Percentiles rank a stretch among this genome's conserved stretches.
Evolutionary conservation across 2,329 filamentous ascomycete species (phyloP).

Genomic region (Colletotrichum endophyticum): DNA sequence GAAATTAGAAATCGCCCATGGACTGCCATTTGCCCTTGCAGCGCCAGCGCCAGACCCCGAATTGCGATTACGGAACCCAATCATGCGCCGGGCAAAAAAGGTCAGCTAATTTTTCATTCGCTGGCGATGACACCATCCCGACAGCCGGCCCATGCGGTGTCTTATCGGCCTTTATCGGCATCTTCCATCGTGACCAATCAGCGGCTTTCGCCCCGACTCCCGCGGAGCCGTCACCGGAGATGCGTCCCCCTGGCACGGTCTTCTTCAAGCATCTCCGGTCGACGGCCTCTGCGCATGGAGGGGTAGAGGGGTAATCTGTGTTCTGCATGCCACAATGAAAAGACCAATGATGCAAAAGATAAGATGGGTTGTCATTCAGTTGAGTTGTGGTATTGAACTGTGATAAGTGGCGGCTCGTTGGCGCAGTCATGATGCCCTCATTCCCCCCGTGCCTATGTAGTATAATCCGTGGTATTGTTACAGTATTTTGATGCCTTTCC

Average conservation of each 20-base stretch:
- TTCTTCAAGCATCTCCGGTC: conserved; percentile 4
- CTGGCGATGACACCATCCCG: conserved; percentile 21
- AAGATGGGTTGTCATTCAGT: not conserved
- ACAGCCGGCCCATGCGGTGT: conserved; percentile 1
- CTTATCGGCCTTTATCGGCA: conserved; percentile 16
- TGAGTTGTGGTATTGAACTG: conserved; percentile 8
- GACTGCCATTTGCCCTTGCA: not conserved
- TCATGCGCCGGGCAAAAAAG: conserved; percentile 11
- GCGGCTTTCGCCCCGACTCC: conserved; percentile 12
- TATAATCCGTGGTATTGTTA: conserved; percentile 1
- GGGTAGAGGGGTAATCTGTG: not conserved
- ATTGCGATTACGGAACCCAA: not conserved
- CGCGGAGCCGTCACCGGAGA: conserved; percentile 22
- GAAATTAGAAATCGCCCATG: not conserved
- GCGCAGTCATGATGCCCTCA: not conserved
- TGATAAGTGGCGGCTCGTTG: not conserved
- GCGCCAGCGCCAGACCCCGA: not conserved
- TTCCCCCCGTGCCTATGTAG: not conserved
- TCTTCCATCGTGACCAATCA: conserved; percentile 19
- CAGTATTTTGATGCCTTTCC: not conserved
- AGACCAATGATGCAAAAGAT: not conserved
- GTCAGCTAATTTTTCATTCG: conserved; percentile 20
- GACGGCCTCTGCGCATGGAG: not conserved
- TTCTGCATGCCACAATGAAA: not conserved
- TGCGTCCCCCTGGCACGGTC: not conserved